Base-by-base conservation (phyloP, 371 early-diverging fungal genomes). In the Blakeslea trispora region DNA sequence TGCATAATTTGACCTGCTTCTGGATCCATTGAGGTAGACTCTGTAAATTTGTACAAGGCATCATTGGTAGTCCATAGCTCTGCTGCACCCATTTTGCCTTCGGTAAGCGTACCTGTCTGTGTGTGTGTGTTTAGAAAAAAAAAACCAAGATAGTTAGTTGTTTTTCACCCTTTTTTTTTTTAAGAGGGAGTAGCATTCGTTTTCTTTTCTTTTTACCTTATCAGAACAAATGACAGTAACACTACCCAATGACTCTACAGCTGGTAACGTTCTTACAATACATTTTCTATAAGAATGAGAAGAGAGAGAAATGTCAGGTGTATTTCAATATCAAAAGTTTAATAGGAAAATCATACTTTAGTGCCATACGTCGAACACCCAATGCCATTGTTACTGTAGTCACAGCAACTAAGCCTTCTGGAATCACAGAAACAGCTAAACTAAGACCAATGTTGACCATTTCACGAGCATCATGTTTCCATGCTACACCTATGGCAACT, bases 41-140 rank as follows among this genome's bases (percentile, higher is more conserved):
- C 75, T 14, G 79, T 85, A 47, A 88, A 86, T n/a, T 69, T 72
- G 55, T 88, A 92, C 9, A 77, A 60, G 5, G 75, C 66, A 51
- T 84, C 77, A 50, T 89, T 89, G 2, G 81, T 74, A n/a, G 87
- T 84, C 82, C 88, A 91, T 35, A 89, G 59, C 63, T 86, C 83
- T 43, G 82, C 56, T 9, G 86, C 80, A 14, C 86, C 88, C 94
- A 92, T 91, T 79, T 94, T 94, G 55, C 96, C 96, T 75, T 94
- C 91, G 3, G 97, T 96, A 45, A 98, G 71, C 0, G 97, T 97
- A 24, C 97, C 97, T 0, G 96, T 97, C 85, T 98, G 81, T n/a
- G n/a, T n/a, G n/a, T n/a, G n/a, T n/a, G n/a, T n/a, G n/a, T n/a
- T n/a, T n/a, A n/a, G n/a, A n/a, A n/a, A n/a, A n/a, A n/a, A n/a